These are phyloP conservation scores for Arthrinium puccinioides DNA, from an alignment of 2,329 filamentous ascomycete genomes.

Conservation along the genomic window DNA sequence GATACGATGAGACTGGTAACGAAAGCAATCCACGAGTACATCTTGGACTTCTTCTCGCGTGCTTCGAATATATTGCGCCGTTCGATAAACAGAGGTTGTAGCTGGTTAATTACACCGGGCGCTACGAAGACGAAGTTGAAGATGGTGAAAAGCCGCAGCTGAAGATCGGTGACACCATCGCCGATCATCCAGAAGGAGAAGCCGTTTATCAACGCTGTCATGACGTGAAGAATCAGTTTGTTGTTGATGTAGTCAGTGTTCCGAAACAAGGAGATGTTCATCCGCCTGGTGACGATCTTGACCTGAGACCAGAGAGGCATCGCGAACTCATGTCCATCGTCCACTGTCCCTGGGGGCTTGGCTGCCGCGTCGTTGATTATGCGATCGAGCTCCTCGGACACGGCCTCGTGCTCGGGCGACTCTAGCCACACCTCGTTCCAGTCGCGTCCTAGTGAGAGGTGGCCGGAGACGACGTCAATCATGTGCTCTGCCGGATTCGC, in stretches of 20 bases:
- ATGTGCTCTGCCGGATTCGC: slow-evolving; percentile 44
- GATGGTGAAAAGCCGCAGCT: slow-evolving; percentile 68
- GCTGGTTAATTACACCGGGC: slow-evolving; percentile 63
- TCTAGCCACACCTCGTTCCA: background rate
- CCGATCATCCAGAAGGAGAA: slow-evolving; percentile 71
- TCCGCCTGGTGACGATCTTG: slow-evolving; percentile 57
- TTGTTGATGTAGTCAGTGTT: slow-evolving; percentile 71
- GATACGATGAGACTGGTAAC: slow-evolving; percentile 65
- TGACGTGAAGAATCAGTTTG: slow-evolving; percentile 64
- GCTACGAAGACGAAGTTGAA: slow-evolving; percentile 62
- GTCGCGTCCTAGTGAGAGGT: background rate
- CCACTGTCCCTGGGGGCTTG: slow-evolving; percentile 3
- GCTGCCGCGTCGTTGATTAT: slow-evolving; percentile 1
- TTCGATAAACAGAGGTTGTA: slow-evolving; percentile 68
- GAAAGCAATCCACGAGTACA: slow-evolving; percentile 74
- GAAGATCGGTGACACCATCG: slow-evolving; percentile 58
- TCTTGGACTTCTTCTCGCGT: slow-evolving; percentile 64
- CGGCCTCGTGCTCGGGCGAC: slow-evolving; percentile 1
- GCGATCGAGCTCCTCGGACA: slow-evolving; percentile 3
- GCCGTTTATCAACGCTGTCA: slow-evolving; percentile 70
- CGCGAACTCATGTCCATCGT: slow-evolving; percentile 47
- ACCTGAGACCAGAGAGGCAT: slow-evolving; percentile 58
- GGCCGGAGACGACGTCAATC: slow-evolving; percentile 13
- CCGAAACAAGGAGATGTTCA: slow-evolving; percentile 68
- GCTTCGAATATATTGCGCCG: slow-evolving; percentile 68